Conservation (phyloP, 768 basidiomycete species). For the Mycena leptocephala region DNA sequence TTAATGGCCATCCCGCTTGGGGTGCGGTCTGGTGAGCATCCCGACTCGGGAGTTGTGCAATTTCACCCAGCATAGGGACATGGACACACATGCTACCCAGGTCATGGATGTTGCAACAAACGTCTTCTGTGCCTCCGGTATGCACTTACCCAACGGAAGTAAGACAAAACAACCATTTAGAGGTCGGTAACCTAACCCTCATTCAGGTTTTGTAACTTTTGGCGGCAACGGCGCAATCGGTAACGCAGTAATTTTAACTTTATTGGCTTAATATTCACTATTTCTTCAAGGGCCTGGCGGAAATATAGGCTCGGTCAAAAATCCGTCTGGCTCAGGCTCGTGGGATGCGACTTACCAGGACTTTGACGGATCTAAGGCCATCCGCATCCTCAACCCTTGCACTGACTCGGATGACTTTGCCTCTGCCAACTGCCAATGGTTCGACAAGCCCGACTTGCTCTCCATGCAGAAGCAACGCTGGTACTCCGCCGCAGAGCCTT, state of each 20-base stretch:
- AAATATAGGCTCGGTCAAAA: slow-evolving; percentile 65
- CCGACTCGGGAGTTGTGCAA: neutral
- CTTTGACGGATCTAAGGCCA: slow-evolving; percentile 85
- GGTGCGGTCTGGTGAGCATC: slow-evolving; percentile 76
- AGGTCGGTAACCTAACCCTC: neutral
- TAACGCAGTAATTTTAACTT: no score
- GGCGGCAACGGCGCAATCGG: slow-evolving; percentile 78
- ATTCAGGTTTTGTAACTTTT: slow-evolving; percentile 70
- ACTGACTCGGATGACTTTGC: slow-evolving; percentile 62
- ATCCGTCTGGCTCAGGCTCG: slow-evolving; percentile 62
- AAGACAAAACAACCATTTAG: neutral
- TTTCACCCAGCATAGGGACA: slow-evolving; percentile 51
- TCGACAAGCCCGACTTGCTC: slow-evolving; percentile 74
- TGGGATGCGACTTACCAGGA: slow-evolving; percentile 84
- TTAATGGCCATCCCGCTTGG: slow-evolving; percentile 84
- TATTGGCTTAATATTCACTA: no score
- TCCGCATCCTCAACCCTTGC: slow-evolving; percentile 90
- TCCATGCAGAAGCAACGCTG: slow-evolving; percentile 81
- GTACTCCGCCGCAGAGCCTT: slow-evolving; percentile 85
- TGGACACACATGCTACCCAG: slow-evolving; percentile 63
- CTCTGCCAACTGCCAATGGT: slow-evolving; percentile 77
- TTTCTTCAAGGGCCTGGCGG: slow-evolving; percentile 80
- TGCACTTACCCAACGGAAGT: slow-evolving; percentile 73
- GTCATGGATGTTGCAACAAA: slow-evolving; percentile 85
- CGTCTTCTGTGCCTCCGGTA: slow-evolving; percentile 86